Evolutionary conservation across 305 asterid genomes (phyloP).

Genomic region (Salvia sclarea): DNA sequence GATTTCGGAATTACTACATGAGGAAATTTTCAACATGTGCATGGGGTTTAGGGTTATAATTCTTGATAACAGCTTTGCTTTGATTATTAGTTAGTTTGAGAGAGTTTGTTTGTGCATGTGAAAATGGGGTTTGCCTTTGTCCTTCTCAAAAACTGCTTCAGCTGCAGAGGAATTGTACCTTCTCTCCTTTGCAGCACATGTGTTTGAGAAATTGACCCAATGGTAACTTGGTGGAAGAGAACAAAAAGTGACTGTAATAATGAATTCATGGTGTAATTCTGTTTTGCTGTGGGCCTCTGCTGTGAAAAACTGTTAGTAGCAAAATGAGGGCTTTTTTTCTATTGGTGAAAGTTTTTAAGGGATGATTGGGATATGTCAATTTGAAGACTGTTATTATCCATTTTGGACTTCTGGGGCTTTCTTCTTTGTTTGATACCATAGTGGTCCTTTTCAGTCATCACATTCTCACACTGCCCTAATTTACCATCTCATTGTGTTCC

Average conservation of each 20-base stretch:
- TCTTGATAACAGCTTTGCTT: not conserved
- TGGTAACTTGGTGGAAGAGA: slow-evolving; percentile 27
- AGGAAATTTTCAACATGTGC: not conserved
- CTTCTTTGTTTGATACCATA: slow-evolving; percentile 46
- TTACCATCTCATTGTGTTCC: slow-evolving; percentile 31
- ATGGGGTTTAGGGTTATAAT: slow-evolving; percentile 8
- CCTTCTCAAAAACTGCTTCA: slow-evolving; percentile 6
- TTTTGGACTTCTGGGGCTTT: slow-evolving; percentile 44
- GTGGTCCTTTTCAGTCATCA: slow-evolving; percentile 40
- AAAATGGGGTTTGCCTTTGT: slow-evolving; percentile 19
- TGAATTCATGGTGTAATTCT: slow-evolving; percentile 34
- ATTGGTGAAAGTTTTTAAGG: slow-evolving; percentile 36
- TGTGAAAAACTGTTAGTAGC: slow-evolving; percentile 48
- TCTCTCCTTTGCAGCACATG: not conserved
- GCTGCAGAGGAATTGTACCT: slow-evolving; percentile 20
- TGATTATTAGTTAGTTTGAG: not conserved
- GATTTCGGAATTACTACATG: slow-evolving; percentile 9
- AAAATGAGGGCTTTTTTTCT: slow-evolving; percentile 39
- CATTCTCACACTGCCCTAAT: slow-evolving; percentile 32
- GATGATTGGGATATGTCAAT: slow-evolving; percentile 42
- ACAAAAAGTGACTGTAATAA: slow-evolving; percentile 10
- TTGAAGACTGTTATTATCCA: slow-evolving; percentile 37
- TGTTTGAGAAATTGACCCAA: slow-evolving; percentile 9
- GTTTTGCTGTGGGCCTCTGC: slow-evolving; percentile 48
- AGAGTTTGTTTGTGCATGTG: not conserved